Evolutionary conservation across 176 grass and related monocot genomes (phyloP).

Genomic region (Cenchrus purpureus): DNA sequence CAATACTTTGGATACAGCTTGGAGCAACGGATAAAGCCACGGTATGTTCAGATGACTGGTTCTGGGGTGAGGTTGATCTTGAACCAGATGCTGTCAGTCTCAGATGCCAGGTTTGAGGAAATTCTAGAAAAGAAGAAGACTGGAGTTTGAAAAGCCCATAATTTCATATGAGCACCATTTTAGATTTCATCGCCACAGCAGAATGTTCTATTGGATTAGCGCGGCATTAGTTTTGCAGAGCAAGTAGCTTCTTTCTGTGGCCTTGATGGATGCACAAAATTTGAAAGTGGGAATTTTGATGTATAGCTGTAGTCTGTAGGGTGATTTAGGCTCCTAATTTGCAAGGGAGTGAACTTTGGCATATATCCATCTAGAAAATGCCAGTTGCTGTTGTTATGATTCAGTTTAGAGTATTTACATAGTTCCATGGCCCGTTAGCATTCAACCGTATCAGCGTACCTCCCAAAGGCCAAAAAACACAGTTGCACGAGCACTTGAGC

Average conservation of each 20-base stretch:
- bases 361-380: not conserved
- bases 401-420: not conserved
- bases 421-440: too few species aligned
- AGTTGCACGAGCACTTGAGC: not conserved
- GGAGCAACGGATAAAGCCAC: constrained; percentile 74
- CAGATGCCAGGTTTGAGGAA: constrained; percentile 66
- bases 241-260: not conserved
- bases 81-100: constrained; percentile 72
- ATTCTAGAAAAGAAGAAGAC: constrained; percentile 61
- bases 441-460: too few species aligned
- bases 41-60: constrained; percentile 59
- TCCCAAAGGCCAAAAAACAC: too few species aligned
- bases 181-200: not conserved
- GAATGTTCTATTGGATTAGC: not conserved
- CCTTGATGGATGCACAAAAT: not conserved
- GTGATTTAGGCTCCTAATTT: constrained; percentile 27
- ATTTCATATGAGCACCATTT: not conserved
- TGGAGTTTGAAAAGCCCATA: constrained; percentile 38
- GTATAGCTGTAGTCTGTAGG: not conserved
- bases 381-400: not conserved
- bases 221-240: not conserved
- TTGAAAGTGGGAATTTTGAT: constrained; percentile 6
- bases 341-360: not conserved
- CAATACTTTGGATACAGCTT: constrained; percentile 92
- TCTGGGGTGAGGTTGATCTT: constrained; percentile 74